phyloP scores from a whole-genome alignment of 1,284 basidiomycete genomes.

The Ganoderma resinaceum region DNA sequence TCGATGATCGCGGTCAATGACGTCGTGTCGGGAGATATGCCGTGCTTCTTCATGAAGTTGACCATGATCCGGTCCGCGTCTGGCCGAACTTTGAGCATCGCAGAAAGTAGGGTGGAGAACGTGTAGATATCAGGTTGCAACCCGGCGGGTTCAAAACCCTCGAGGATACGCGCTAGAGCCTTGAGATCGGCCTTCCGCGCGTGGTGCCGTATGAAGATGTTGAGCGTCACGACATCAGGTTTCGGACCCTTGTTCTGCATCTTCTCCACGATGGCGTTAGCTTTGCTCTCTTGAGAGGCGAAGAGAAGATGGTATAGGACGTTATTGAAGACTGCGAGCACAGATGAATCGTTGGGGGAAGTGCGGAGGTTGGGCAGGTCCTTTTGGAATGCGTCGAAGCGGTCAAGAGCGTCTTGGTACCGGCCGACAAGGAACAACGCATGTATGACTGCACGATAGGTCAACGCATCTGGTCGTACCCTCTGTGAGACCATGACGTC shows the following conservation, averaged over 20 bases:
- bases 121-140: constrained; percentile 79
- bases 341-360: constrained; percentile 16
- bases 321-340: constrained; percentile 66
- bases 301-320: constrained; percentile 67
- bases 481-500: constrained; percentile 59
- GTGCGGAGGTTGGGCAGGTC: constrained; percentile 14
- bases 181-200: constrained; percentile 66
- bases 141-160: constrained; percentile 57
- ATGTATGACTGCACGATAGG: constrained; percentile 69
- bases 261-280: constrained; percentile 51
- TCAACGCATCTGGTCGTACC: constrained; percentile 58
- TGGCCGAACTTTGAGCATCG: constrained; percentile 67
- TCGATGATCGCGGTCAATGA: constrained; percentile 80
- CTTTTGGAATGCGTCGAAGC: constrained; percentile 58
- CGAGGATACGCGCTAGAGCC: constrained; percentile 60
- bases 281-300: constrained; percentile 49
- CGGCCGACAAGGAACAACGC: constrained; percentile 57
- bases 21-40: constrained; percentile 75
- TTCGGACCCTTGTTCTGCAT: constrained; percentile 61
- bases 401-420: constrained; percentile 52
- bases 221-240: constrained; percentile 79
- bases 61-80: constrained; percentile 72
- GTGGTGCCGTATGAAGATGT: constrained; percentile 77
- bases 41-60: constrained; percentile 74
- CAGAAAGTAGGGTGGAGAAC: constrained; percentile 81